phyloP scores from a whole-genome alignment of 2,329 filamentous ascomycete genomes.

The Aspergillus quadricinctus region DNA sequence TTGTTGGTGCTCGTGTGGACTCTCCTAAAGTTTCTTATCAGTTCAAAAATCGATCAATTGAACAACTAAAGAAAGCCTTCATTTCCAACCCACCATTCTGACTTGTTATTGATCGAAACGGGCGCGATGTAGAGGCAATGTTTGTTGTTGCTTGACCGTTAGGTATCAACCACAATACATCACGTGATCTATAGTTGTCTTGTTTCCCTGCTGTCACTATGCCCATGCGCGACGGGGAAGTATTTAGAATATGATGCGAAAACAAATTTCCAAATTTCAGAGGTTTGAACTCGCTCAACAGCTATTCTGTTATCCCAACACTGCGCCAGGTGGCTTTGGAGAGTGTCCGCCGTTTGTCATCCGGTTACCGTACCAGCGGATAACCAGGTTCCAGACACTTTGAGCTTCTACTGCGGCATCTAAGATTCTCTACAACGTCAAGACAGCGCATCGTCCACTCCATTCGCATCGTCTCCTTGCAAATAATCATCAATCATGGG shows the following conservation, averaged over 20 bases:
- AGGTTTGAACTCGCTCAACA: neutral
- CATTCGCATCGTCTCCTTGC: neutral
- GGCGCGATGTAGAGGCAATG: neutral
- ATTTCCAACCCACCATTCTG: conserved; percentile 15
- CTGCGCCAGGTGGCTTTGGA: neutral
- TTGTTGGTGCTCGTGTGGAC: conserved; percentile 96
- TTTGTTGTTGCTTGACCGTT: conserved; percentile 14
- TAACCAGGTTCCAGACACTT: neutral
- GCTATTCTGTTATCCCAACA: neutral
- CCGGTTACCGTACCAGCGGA: neutral
- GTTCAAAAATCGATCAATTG: neutral
- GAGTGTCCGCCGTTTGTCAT: neutral
- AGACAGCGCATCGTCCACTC: neutral
- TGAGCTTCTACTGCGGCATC: neutral
- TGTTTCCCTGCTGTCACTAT: neutral
- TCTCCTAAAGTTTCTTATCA: conserved; percentile 59
- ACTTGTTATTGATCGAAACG: neutral
- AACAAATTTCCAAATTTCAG: neutral
- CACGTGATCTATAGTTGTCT: conserved; percentile 8
- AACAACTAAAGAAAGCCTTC: neutral
- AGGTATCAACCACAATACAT: neutral
- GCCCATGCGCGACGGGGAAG: neutral
- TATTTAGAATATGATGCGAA: neutral
- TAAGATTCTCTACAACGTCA: neutral
- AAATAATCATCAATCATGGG: conserved; percentile 40